These are phyloP conservation scores for Debaryomyces sp. DNA, from an alignment of 1,139 yeast species.

Conservation along the genomic window DNA sequence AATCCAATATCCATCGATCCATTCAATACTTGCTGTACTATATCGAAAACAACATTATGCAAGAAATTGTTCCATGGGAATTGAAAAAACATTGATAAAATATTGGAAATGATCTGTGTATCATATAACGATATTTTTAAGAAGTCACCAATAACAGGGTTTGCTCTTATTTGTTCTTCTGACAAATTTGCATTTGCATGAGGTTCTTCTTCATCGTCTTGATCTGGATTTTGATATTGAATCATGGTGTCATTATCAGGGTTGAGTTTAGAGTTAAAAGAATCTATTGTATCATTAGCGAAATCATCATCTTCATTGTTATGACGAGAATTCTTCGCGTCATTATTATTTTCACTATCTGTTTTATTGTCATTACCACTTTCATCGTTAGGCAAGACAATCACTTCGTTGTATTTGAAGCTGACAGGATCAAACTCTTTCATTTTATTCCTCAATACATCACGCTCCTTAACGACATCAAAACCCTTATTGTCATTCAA, in stretches of 20 bases:
- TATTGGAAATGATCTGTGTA: slow-evolving; percentile 74
- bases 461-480: slow-evolving; percentile 74
- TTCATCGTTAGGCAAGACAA: slow-evolving; percentile 35
- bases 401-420: slow-evolving; percentile 51
- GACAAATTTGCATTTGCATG: slow-evolving; percentile 56
- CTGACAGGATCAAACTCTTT: slow-evolving; percentile 49
- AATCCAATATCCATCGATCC: slow-evolving; percentile 92
- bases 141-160: slow-evolving; percentile 87
- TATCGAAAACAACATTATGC: slow-evolving; percentile 96
- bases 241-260: slow-evolving; percentile 28
- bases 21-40: slow-evolving; percentile 92
- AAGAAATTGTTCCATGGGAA: slow-evolving; percentile 98
- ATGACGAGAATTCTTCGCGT: slow-evolving; percentile 15
- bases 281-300: slow-evolving; percentile 48
- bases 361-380: slow-evolving; percentile 18
- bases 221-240: slow-evolving; percentile 26
- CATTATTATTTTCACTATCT: slow-evolving; percentile 15
- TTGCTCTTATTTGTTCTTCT: slow-evolving; percentile 62
- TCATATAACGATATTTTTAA: slow-evolving; percentile 86
- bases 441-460: slow-evolving; percentile 59
- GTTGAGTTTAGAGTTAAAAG: slow-evolving; percentile 43
- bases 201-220: slow-evolving; percentile 43
- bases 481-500: slow-evolving; percentile 86
- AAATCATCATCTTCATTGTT: slow-evolving; percentile 17
- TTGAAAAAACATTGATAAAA: slow-evolving; percentile 79